These are phyloP conservation scores for Peronosclerospora sorghi DNA, from an alignment of 352 stramenopile species.

Conservation along the genomic window DNA sequence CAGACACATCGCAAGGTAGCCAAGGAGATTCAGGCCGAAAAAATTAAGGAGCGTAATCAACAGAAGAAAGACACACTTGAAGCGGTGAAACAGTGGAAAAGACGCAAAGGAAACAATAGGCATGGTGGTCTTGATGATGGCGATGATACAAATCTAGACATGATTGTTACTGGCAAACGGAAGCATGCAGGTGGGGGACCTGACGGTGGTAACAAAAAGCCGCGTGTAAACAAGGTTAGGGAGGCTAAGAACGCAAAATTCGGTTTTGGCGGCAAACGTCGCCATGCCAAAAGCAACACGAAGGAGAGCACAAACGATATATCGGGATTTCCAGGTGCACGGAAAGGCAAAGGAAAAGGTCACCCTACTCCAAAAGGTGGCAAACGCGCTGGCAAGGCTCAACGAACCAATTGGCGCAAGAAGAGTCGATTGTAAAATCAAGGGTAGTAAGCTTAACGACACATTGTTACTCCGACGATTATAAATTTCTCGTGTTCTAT, in stretches of 20 bases:
- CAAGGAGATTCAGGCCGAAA: slow-evolving; percentile 89
- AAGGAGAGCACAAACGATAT: slow-evolving; percentile 76
- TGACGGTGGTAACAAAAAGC: slow-evolving; percentile 50
- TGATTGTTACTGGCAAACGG: slow-evolving; percentile 51
- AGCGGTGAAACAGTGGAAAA: slow-evolving; percentile 84
- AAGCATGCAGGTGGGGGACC: slow-evolving; percentile 35
- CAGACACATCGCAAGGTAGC: slow-evolving; percentile 94
- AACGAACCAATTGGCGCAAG: slow-evolving; percentile 37
- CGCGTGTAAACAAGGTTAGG: slow-evolving; percentile 50
- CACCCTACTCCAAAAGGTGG: slow-evolving; percentile 29
- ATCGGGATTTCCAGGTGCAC: slow-evolving; percentile 44
- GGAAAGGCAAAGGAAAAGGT: slow-evolving; percentile 32
- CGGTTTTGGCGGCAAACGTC: slow-evolving; percentile 75
- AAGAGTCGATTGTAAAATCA: slow-evolving; percentile 33
- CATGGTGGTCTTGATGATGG: slow-evolving; percentile 40
- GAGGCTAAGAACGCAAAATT: slow-evolving; percentile 77
- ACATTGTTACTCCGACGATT: neutral
- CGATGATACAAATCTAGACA: slow-evolving; percentile 53
- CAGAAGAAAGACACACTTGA: slow-evolving; percentile 85
- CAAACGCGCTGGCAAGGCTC: slow-evolving; percentile 49
- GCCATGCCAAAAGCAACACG: slow-evolving; percentile 66
- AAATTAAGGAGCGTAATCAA: slow-evolving; percentile 69
- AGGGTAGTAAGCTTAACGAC: neutral
- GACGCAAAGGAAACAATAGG: slow-evolving; percentile 70
- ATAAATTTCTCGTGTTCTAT: neutral